These are phyloP conservation scores for Suillus subalutaceus DNA, from an alignment of 768 basidiomycete species.

Conservation along the genomic window DNA sequence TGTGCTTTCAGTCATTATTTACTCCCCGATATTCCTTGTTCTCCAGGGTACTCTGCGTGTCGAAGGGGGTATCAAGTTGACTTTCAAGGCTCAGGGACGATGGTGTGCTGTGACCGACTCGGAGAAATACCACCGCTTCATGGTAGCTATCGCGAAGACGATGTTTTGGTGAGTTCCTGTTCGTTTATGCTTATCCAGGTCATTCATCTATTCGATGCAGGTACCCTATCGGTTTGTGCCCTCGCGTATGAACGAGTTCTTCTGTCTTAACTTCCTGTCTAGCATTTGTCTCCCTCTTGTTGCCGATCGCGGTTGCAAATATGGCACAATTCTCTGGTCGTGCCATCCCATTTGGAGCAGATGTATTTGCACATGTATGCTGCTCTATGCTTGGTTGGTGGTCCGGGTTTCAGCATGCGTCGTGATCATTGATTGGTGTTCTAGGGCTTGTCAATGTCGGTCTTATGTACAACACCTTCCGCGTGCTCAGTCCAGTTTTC, in stretches of 20 bases:
- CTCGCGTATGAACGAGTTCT: background rate
- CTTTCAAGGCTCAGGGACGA: constrained; percentile 48
- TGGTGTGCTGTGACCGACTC: constrained; percentile 39
- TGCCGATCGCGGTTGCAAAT: constrained; percentile 60
- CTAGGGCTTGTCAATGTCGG: constrained; percentile 66
- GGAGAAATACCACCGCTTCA: constrained; percentile 61
- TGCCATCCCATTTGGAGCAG: constrained; percentile 45
- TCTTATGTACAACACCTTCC: constrained; percentile 71
- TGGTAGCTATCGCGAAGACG: constrained; percentile 60
- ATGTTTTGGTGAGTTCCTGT: constrained; percentile 65
- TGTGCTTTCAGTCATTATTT: constrained; percentile 56
- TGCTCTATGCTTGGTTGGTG: constrained; percentile 58
- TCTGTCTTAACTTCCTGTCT: constrained; percentile 11
- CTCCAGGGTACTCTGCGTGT: constrained; percentile 59
- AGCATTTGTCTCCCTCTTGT: constrained; percentile 63
- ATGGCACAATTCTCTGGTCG: constrained; percentile 52
- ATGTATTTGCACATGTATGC: constrained; percentile 54
- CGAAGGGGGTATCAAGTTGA: constrained; percentile 53
- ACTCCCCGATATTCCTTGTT: constrained; percentile 62
- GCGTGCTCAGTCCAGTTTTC: constrained; percentile 58
- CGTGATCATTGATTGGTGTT: background rate
- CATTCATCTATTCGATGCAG: constrained; percentile 33
- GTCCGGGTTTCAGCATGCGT: background rate
- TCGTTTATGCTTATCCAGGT: constrained; percentile 8
- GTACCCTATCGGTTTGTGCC: constrained; percentile 59